Conservation (phyloP, 495 filamentous ascomycete species). For the Xanthoparmelia taractica region DNA sequence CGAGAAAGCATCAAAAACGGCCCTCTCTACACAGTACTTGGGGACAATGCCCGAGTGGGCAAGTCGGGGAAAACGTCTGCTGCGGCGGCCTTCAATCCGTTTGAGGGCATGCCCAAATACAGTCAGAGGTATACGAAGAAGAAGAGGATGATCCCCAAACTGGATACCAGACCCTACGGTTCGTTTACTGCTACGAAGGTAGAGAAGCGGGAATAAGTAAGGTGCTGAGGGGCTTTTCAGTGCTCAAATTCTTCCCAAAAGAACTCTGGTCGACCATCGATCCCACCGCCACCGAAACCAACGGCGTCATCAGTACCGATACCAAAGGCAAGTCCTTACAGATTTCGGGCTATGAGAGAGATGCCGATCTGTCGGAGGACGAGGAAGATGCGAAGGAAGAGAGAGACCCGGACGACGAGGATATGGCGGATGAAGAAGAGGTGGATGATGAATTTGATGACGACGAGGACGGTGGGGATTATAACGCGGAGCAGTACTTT, state of each 20-base stretch:
- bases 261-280: conserved; percentile 48
- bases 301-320: conserved; percentile 30
- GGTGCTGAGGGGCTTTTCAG: conserved; percentile 26
- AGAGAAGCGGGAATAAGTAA: neutral
- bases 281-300: conserved; percentile 26
- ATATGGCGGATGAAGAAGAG: conserved; percentile 41
- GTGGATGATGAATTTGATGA: conserved; percentile 51
- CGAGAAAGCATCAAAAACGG: conserved; percentile 50
- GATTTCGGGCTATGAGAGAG: conserved; percentile 4
- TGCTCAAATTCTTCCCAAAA: conserved; percentile 49
- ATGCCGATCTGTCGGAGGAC: conserved; percentile 10
- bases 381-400: conserved; percentile 34
- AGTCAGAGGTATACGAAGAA: conserved; percentile 49
- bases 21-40: conserved; percentile 50
- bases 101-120: conserved; percentile 54
- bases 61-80: conserved; percentile 19
- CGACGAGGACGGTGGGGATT: conserved; percentile 51
- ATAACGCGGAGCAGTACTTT: conserved; percentile 61
- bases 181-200: conserved; percentile 18
- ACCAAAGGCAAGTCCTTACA: conserved; percentile 27
- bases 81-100: conserved; percentile 42
- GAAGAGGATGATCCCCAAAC: conserved; percentile 41
- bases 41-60: conserved; percentile 37
- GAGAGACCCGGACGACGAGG: conserved; percentile 36
- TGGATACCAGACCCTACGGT: conserved; percentile 47